A percentile compares a stretch with the other conserved stretches of the same genome.
These are phyloP conservation scores for Linnemannia zychae DNA, from an alignment of 192 early-diverging fungal genomes.

Conservation along the genomic window DNA sequence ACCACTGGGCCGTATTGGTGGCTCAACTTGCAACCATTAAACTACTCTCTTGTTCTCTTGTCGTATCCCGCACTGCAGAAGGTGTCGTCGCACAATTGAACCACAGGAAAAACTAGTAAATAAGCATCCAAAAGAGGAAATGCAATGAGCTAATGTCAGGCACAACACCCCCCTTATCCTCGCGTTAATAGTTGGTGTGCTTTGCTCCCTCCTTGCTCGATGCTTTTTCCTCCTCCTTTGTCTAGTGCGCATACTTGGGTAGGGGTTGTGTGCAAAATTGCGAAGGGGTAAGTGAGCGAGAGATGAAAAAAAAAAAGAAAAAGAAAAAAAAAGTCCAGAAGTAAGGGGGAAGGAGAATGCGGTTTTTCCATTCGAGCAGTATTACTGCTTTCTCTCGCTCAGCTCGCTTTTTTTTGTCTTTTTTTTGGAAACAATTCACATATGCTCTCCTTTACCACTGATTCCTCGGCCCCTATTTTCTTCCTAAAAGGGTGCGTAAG, in stretches of 20 bases:
- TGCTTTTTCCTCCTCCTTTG: not conserved
- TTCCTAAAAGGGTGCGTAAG: not conserved
- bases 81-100: not conserved
- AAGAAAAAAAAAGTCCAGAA: not conserved
- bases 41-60: not conserved
- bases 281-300: not conserved
- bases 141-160: not conserved
- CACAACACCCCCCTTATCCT: no score
- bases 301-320: not conserved
- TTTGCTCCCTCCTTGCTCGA: not conserved
- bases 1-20: no score
- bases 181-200: not conserved
- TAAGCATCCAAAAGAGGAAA: not conserved
- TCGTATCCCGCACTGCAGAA: not conserved
- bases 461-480: not conserved
- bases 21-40: not conserved
- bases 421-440: no score
- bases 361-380: not conserved
- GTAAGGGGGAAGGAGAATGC: not conserved
- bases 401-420: no score
- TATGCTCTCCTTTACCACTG: not conserved
- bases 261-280: not conserved
- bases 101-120: not conserved
- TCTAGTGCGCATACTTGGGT: not conserved
- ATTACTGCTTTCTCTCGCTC: not conserved